phyloP scores from a whole-genome alignment of 129 eudicot genomes.

The Ambrosia trifida region DNA sequence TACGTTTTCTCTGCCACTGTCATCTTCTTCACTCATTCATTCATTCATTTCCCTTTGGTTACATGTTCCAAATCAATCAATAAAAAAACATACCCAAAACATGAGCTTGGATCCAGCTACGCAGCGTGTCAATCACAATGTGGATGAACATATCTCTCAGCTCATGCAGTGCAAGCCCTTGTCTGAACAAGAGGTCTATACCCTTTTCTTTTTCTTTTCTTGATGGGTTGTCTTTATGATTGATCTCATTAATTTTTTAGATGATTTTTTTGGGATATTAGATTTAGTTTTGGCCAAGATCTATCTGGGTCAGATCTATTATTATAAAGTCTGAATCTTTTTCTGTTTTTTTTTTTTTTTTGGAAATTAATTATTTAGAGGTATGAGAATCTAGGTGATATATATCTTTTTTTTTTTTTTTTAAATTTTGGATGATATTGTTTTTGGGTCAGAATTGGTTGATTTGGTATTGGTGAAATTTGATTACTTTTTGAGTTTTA shows the following conservation, averaged over 20 bases:
- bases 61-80: constrained; percentile 1
- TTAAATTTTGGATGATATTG: background rate
- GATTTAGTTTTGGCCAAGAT: constrained; percentile 28
- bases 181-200: constrained; percentile 83
- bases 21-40: constrained; percentile 32
- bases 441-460: constrained; percentile 10
- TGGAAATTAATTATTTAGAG: background rate
- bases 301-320: constrained; percentile 37
- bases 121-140: constrained; percentile 60
- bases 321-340: constrained; percentile 10
- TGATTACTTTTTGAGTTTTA: background rate
- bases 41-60: background rate
- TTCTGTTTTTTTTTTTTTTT: constrained; percentile 10
- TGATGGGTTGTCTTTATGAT: constrained; percentile 24
- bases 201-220: constrained; percentile 10
- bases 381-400: too few species aligned
- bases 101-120: constrained; percentile 75
- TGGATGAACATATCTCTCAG: constrained; percentile 89
- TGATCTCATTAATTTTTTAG: background rate
- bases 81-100: constrained; percentile 20
- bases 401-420: background rate
- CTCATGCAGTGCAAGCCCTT: constrained; percentile 98
- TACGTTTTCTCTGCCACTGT: constrained; percentile 18
- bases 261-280: constrained; percentile 15
- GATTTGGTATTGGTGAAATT: constrained; percentile 13